A percentile compares a stretch with the other conserved stretches of the same genome.
Conservation (phyloP, 2,329 filamentous ascomycete genomes). For the Trichoderma sp. region DNA sequence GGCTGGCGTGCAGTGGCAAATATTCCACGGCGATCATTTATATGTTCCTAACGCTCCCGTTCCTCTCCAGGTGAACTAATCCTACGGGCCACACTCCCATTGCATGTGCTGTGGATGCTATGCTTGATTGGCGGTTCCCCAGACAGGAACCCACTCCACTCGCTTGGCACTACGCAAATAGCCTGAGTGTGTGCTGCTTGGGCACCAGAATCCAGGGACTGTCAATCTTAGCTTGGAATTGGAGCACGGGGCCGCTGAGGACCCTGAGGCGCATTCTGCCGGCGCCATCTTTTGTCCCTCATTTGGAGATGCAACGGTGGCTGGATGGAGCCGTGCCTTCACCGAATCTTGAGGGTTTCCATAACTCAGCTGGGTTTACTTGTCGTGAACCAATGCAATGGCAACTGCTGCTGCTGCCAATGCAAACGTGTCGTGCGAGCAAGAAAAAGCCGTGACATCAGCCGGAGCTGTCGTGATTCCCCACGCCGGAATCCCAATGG, state of each 20-base stretch:
- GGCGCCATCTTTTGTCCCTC: not conserved
- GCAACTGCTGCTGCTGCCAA: not conserved
- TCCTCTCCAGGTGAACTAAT: not conserved
- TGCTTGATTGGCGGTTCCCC: slow-evolving; percentile 31
- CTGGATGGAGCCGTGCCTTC: not conserved
- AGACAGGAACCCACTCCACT: slow-evolving; percentile 5
- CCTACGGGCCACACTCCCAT: slow-evolving; percentile 7
- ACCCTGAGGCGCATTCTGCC: slow-evolving; percentile 19
- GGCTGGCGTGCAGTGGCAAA: not conserved
- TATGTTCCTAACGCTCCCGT: not conserved
- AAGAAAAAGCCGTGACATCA: not conserved
- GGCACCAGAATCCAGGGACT: slow-evolving; percentile 12
- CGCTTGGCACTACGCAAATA: not conserved
- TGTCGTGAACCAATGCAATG: not conserved
- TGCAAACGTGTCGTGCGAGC: not conserved
- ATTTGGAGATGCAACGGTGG: not conserved
- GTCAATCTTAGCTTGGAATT: not conserved
- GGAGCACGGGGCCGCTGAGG: slow-evolving; percentile 5
- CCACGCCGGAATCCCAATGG: slow-evolving; percentile 8
- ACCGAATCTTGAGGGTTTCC: not conserved
- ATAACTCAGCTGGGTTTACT: not conserved
- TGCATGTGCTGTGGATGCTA: slow-evolving; percentile 29
- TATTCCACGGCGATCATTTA: not conserved
- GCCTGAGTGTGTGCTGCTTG: not conserved
- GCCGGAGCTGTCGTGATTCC: not conserved